These are phyloP conservation scores for Lunularia cruciata DNA, from an alignment of 225 moss, liverwort and hornwort genomes.

Conservation along the genomic window DNA sequence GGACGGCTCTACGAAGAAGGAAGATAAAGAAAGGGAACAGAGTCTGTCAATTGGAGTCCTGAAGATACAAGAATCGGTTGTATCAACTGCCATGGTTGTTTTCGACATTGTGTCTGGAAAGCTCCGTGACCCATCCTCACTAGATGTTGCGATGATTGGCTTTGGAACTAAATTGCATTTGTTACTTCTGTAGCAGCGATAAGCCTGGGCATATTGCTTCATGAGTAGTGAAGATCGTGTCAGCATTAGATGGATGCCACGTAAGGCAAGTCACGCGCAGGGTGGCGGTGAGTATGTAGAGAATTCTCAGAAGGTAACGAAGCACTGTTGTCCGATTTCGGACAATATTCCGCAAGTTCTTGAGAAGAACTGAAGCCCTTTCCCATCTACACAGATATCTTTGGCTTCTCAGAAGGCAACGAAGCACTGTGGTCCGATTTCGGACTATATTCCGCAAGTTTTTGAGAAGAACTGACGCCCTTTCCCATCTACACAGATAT, in stretches of 20 bases:
- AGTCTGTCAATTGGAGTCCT: too few species aligned
- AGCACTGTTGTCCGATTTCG: conserved; percentile 38
- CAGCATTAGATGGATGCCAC: conserved; percentile 47
- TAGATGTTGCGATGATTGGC: conserved; percentile 27
- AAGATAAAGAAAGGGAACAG: too few species aligned
- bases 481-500: too few species aligned
- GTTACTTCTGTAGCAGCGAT: conserved; percentile 26
- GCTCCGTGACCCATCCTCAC: conserved; percentile 15
- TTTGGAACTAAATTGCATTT: conserved; percentile 58
- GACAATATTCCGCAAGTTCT: conserved; percentile 54
- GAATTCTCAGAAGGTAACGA: background rate
- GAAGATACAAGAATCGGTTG: conserved; percentile 36
- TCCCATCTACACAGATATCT: too few species aligned
- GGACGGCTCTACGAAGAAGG: too few species aligned
- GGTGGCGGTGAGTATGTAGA: conserved; percentile 7
- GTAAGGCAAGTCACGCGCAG: conserved; percentile 24
- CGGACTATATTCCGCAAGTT: conserved; percentile 52
- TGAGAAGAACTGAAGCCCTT: conserved; percentile 55
- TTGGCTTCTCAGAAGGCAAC: too few species aligned
- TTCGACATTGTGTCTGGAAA: background rate
- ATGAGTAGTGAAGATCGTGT: conserved; percentile 39
- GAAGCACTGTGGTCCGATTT: conserved; percentile 35
- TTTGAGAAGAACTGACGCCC: conserved; percentile 59
- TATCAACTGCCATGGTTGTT: background rate
- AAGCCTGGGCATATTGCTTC: conserved; percentile 30